Percentiles rank a stretch among this genome's conserved stretches.
Evolutionary conservation across 2,329 filamentous ascomycete species (phyloP).

Genomic region (Xylariaceae sp.): DNA sequence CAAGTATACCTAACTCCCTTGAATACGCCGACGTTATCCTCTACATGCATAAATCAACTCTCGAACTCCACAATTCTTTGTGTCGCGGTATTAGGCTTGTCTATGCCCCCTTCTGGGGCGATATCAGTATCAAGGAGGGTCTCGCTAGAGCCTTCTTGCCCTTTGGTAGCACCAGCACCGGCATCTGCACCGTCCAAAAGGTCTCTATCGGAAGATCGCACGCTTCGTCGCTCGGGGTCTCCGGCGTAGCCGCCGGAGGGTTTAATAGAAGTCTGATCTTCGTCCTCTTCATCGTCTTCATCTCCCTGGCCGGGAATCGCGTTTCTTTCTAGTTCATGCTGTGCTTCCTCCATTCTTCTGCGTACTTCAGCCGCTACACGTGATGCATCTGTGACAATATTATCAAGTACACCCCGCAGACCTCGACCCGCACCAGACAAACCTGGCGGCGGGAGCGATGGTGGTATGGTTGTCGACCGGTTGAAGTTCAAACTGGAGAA

Average conservation of each 20-base stretch:
- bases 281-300: conserved; percentile 69
- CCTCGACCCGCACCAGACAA: conserved; percentile 62
- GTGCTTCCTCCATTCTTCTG: conserved; percentile 91
- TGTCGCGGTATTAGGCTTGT: conserved; percentile 28
- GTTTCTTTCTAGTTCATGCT: conserved; percentile 84
- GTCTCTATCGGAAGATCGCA: conserved; percentile 66
- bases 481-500: conserved; percentile 68
- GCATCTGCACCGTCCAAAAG: conserved; percentile 73
- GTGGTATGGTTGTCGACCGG: conserved; percentile 39
- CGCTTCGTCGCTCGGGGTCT: conserved; percentile 61
- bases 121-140: conserved; percentile 29
- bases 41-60: conserved; percentile 31
- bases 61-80: conserved; percentile 49
- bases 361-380: conserved; percentile 90
- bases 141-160: conserved; percentile 31
- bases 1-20: conserved; percentile 22
- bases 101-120: conserved; percentile 20
- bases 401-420: conserved; percentile 88
- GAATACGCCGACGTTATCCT: conserved; percentile 15
- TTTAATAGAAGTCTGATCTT: conserved; percentile 46
- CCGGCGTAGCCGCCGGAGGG: conserved; percentile 43
- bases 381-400: conserved; percentile 97
- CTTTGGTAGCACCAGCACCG: conserved; percentile 52
- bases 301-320: conserved; percentile 62
- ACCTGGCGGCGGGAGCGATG: conserved; percentile 39